phyloP scores from a whole-genome alignment of 2,329 filamentous ascomycete genomes.

The Aspergillus cejpii region DNA sequence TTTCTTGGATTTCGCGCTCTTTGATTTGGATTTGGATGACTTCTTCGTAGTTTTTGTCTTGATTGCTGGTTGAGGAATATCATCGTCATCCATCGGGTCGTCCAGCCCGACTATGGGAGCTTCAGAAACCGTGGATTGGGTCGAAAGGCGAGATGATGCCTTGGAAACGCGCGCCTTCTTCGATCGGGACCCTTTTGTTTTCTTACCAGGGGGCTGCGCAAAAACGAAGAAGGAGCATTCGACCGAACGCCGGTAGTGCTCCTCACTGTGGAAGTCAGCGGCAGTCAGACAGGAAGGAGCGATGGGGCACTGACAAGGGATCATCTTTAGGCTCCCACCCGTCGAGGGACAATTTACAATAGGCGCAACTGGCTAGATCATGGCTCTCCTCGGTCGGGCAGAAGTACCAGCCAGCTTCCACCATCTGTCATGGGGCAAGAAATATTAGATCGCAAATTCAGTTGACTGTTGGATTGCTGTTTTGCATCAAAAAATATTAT shows the following conservation, averaged over 20 bases:
- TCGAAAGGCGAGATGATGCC: constrained; percentile 58
- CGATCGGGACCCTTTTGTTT: constrained; percentile 52
- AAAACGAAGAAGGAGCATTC: constrained; percentile 78
- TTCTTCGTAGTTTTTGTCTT: constrained; percentile 51
- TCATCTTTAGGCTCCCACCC: constrained; percentile 93
- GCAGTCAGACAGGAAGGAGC: constrained; percentile 12
- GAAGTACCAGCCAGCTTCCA: constrained; percentile 89
- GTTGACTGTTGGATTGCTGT: background rate
- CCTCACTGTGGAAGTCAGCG: constrained; percentile 53
- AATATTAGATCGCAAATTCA: background rate
- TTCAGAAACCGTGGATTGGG: constrained; percentile 47
- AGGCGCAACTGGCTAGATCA: constrained; percentile 84
- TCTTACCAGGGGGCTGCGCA: constrained; percentile 45
- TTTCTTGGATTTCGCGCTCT: constrained; percentile 35
- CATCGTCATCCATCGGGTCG: constrained; percentile 53
- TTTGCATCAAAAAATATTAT: background rate
- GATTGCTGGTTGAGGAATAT: constrained; percentile 44
- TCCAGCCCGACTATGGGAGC: constrained; percentile 39
- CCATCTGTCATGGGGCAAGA: constrained; percentile 54
- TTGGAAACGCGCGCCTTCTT: constrained; percentile 60
- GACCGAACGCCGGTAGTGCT: constrained; percentile 73
- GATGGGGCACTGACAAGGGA: constrained; percentile 58
- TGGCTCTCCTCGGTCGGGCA: constrained; percentile 75
- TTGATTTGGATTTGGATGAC: constrained; percentile 32
- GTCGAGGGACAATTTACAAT: constrained; percentile 83